Base-by-base conservation (phyloP, 176 grass and related monocot genomes). In the Avena atlantica region DNA sequence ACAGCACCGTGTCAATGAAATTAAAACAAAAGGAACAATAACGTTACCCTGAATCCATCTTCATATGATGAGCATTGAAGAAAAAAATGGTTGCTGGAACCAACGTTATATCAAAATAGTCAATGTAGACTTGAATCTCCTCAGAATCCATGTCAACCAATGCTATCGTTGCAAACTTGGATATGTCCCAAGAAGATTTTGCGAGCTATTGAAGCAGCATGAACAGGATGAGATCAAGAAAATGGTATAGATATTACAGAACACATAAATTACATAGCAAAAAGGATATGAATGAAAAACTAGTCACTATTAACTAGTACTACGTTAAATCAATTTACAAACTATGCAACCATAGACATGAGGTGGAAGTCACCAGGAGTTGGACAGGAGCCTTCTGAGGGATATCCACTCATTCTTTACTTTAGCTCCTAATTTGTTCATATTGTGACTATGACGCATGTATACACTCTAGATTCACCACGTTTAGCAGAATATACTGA, bases 1-100 rank as follows among this genome's bases (percentile, higher is more conserved):
- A 69, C 2, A 71, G 55, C 8, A 90, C 53, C 29, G 42, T 70
- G 78, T 17, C n/a, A 86, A 77, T 16, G 21, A 60, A 62, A 13
- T 75, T 31, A 71, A 70, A 14, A 62, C 11, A 42, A 52, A 20
- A 73, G 0, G 0, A 77, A 23, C 23, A 21, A 66, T 68, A 40
- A 20, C 49, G 76, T 88, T 88, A 94, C 96, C 93, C 91, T 23
- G 96, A 95, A 88, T 98, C 96, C 90, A 95, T 93, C 79, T 98
- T 98, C 91, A 98, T 98, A 82, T 98, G 96, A 83, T 95, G 93
- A 66, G 96, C 93, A 76, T 98, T 98, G 86, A 95, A 98, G 91
- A 98, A 98, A 72, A 98, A 98, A 69, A 98, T 87, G 57, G 82
- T 94, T 8, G 93, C 92, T 15, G 93, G 93, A 62, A 95, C 68